A percentile compares a stretch with the other conserved stretches of the same genome.
Evolutionary conservation across 805 yeast genomes (phyloP).

Genomic region (Sungouiozyma ichnusensis): DNA sequence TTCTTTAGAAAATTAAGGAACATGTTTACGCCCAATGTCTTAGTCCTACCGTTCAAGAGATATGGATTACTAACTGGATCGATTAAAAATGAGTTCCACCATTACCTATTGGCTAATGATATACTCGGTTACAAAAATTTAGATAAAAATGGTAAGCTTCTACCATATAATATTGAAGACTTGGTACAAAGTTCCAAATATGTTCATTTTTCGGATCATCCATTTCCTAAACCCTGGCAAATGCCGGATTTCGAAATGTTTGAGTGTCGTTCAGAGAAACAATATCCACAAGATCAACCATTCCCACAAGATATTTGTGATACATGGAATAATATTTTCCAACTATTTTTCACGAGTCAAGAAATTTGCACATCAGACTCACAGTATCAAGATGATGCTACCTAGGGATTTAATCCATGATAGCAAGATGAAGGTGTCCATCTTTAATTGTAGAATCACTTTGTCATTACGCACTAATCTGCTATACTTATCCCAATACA

Average conservation of each 20-base stretch:
- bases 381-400: too few relatives aligned
- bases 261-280: constrained; percentile 13
- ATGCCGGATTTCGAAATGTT: constrained; percentile 13
- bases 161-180: constrained; percentile 11
- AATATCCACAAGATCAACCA: constrained; percentile 6
- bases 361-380: constrained; percentile 9
- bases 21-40: constrained; percentile 16
- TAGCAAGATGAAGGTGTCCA: too few relatives aligned
- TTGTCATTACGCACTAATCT: too few relatives aligned
- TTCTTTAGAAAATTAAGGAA: constrained; percentile 19
- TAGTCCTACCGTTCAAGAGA: constrained; percentile 25
- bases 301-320: constrained; percentile 12
- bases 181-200: constrained; percentile 31
- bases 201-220: constrained; percentile 57
- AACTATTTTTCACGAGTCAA: constrained; percentile 10
- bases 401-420: too few relatives aligned
- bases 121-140: constrained; percentile 20
- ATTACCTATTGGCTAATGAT: constrained; percentile 18
- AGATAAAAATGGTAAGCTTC: constrained; percentile 12
- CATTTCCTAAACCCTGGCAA: constrained; percentile 59
- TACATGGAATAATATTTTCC: constrained; percentile 20
- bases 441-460: too few relatives aligned
- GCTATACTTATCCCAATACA: too few relatives aligned
- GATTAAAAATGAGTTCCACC: constrained; percentile 15
- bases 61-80: constrained; percentile 26